Conservation (phyloP, 768 basidiomycete genomes). For the Panellus pusillus region DNA sequence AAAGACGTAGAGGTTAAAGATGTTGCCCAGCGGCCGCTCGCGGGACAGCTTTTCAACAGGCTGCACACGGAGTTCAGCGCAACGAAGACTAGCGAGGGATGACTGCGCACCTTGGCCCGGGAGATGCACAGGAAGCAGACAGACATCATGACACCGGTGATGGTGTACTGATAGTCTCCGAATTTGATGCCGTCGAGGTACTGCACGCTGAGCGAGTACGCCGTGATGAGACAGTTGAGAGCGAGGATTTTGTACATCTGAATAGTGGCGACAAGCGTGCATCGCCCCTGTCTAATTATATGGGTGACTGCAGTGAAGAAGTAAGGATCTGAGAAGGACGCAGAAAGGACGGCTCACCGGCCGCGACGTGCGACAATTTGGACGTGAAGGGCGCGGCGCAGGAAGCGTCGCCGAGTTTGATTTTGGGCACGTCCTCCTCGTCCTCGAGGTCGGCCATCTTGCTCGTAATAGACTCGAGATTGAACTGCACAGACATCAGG, state of each 20-base stretch:
- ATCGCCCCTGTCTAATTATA: slow-evolving; percentile 97
- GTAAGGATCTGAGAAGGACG: background rate
- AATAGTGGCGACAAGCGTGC: slow-evolving; percentile 96
- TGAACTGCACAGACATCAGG: slow-evolving; percentile 55
- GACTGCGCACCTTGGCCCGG: slow-evolving; percentile 77
- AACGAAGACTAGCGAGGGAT: background rate
- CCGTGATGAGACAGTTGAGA: slow-evolving; percentile 95
- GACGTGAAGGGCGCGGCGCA: slow-evolving; percentile 99
- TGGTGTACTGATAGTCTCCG: slow-evolving; percentile 97
- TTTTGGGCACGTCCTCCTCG: slow-evolving; percentile 93
- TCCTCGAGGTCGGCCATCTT: slow-evolving; percentile 92
- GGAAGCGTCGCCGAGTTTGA: slow-evolving; percentile 98
- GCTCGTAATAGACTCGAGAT: slow-evolving; percentile 75
- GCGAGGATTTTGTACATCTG: slow-evolving; percentile 99
- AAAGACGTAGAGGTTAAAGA: slow-evolving; percentile 95
- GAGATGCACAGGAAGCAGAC: slow-evolving; percentile 99
- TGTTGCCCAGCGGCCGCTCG: slow-evolving; percentile 91
- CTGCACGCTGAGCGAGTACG: slow-evolving; percentile 97
- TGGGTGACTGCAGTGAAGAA: slow-evolving; percentile 66
- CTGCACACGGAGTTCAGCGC: slow-evolving; percentile 38
- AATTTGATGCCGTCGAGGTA: slow-evolving; percentile 99
- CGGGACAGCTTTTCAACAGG: slow-evolving; percentile 95
- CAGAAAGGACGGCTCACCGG: slow-evolving; percentile 57
- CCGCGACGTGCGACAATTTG: slow-evolving; percentile 94
- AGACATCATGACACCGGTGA: slow-evolving; percentile 96